Conservation (phyloP, 371 early-diverging fungal genomes). For the Quaeritorhiza haematococci region DNA sequence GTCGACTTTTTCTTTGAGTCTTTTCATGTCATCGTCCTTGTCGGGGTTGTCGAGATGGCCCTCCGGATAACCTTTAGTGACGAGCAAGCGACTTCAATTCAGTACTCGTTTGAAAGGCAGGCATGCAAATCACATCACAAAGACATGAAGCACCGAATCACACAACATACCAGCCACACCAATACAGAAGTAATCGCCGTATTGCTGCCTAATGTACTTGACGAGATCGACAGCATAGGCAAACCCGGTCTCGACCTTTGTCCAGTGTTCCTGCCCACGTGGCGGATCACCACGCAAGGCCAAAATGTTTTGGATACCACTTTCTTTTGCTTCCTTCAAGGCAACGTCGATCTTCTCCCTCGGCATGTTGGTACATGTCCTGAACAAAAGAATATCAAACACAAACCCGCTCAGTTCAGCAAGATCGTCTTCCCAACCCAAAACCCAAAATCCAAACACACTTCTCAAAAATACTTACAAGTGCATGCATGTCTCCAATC, state of each 20-base stretch:
- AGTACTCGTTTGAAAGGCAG: not conserved
- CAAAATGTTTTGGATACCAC: slow-evolving; percentile 92
- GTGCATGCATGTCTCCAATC: slow-evolving; percentile 94
- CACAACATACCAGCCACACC: slow-evolving; percentile 74
- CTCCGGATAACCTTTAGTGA: slow-evolving; percentile 68
- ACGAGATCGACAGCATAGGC: slow-evolving; percentile 81
- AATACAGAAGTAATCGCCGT: slow-evolving; percentile 93
- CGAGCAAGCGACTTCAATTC: not conserved
- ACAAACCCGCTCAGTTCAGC: too few species aligned
- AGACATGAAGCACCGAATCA: not conserved
- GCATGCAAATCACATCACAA: not conserved
- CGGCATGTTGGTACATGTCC: slow-evolving; percentile 93
- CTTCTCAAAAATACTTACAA: slow-evolving; percentile 40
- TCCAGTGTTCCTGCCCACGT: slow-evolving; percentile 77
- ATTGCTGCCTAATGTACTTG: slow-evolving; percentile 76
- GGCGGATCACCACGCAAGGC: slow-evolving; percentile 95
- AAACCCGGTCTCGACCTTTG: slow-evolving; percentile 74
- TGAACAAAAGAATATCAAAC: slow-evolving; percentile 4
- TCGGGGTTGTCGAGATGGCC: slow-evolving; percentile 75
- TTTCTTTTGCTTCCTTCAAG: slow-evolving; percentile 79
- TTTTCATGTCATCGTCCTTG: slow-evolving; percentile 67
- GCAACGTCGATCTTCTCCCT: slow-evolving; percentile 80
- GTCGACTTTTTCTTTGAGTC: slow-evolving; percentile 82
- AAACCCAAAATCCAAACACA: not conserved
- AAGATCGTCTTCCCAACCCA: too few species aligned